Evolutionary conservation across 2,329 filamentous ascomycete genomes (phyloP).

Genomic region (Pseudopyrenochaeta lycopersici): DNA sequence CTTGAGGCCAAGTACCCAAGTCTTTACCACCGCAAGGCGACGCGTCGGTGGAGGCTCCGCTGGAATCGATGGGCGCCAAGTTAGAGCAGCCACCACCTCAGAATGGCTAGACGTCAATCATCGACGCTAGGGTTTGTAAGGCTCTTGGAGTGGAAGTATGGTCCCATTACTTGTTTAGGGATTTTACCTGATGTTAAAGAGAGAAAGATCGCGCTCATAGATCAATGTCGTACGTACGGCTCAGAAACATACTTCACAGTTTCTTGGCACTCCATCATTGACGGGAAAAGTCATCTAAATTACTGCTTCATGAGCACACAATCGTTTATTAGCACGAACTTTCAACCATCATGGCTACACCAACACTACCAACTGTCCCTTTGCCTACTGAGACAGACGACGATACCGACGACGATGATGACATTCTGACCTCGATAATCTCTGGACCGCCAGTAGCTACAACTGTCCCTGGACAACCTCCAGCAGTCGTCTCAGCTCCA

Average conservation of each 20-base stretch:
- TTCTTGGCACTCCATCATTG: too few species aligned
- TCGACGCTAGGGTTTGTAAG: background rate
- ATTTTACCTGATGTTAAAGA: background rate
- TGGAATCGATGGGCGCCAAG: slow-evolving; percentile 1
- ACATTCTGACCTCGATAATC: slow-evolving; percentile 3
- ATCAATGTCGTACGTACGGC: too few species aligned
- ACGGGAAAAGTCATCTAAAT: background rate
- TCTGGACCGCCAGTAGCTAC: slow-evolving; percentile 5
- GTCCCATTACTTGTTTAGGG: background rate
- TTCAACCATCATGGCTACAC: slow-evolving; percentile 9
- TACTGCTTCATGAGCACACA: background rate
- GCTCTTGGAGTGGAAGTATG: background rate
- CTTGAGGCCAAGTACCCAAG: slow-evolving; percentile 6
- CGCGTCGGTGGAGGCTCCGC: slow-evolving; percentile 5
- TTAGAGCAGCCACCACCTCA: background rate
- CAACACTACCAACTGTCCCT: slow-evolving; percentile 18
- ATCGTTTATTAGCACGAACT: background rate
- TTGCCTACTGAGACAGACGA: slow-evolving; percentile 18
- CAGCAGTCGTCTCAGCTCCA: slow-evolving; percentile 3
- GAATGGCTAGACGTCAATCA: background rate
- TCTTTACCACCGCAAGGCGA: background rate
- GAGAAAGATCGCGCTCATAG: background rate
- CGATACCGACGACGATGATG: slow-evolving; percentile 21
- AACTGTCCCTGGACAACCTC: slow-evolving; percentile 3
- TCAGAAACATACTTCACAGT: too few species aligned